These are phyloP conservation scores for Pythium aquatile DNA, from an alignment of 352 stramenopile species.

Conservation along the genomic window DNA sequence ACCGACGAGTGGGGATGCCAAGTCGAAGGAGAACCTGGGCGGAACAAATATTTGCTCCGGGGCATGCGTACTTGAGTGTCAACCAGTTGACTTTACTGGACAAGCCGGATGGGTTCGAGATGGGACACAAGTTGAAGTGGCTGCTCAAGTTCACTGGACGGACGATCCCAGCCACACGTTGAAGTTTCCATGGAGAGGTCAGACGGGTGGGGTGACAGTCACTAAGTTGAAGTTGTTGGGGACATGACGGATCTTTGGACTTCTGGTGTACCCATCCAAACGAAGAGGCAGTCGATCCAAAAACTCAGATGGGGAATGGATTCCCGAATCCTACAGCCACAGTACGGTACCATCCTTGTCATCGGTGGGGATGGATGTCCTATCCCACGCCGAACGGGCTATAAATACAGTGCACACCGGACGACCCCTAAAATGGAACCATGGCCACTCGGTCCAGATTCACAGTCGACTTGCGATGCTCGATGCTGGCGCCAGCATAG, in stretches of 20 bases:
- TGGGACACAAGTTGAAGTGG: not conserved
- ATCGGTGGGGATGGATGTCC: not conserved
- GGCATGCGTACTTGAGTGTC: not conserved
- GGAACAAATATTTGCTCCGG: not conserved
- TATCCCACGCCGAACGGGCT: not conserved
- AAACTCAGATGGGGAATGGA: no score
- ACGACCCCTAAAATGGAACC: slow-evolving; percentile 1
- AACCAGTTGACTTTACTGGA: not conserved
- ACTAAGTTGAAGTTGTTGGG: not conserved
- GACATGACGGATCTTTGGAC: not conserved
- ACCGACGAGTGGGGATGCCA: not conserved
- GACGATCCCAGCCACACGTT: not conserved
- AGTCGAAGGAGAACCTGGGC: not conserved
- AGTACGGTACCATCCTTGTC: not conserved
- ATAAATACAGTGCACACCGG: not conserved
- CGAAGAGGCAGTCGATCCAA: not conserved
- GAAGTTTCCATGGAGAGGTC: not conserved
- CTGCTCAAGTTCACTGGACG: not conserved
- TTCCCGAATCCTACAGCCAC: no score
- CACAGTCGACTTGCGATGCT: not conserved
- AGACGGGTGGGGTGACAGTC: not conserved
- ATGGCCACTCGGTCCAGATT: not conserved
- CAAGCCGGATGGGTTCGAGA: not conserved
- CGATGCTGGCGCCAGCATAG: not conserved
- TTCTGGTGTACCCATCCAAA: not conserved